Evolutionary conservation across 2,329 filamentous ascomycete genomes (phyloP), one percentile per base, ranked within the genome.

Genomic region (Cordyceps tenuipes): DNA sequence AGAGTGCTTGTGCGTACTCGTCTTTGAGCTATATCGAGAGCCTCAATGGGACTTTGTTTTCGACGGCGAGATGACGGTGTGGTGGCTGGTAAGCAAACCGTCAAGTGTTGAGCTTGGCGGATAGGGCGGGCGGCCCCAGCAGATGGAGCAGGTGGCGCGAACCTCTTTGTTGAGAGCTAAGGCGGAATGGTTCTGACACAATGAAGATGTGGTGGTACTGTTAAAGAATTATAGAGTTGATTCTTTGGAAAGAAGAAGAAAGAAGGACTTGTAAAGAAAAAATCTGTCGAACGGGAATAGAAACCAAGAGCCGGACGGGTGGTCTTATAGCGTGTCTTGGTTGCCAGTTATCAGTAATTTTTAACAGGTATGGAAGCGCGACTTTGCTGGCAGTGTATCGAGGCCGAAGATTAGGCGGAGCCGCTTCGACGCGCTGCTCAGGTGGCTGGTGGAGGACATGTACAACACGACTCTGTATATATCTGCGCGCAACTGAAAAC

Each of bases 81-180:
- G 44, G 52, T 56, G 54, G 47, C 23, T 34, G 57, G 36, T 63
- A 67, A 69, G 65, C 67, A 68, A 69, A 65, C 64, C 64, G 67
- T 68, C 61, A 66, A 66, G 65, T 65, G 61, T 62, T 51, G 52
- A 60, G 49, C 47, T 53, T 26, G 39, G 51, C 34, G 36, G 34
- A 56, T 52, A 56, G 46, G 59, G 59, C 29, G 51, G 59, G 59
- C 29, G 51, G 51, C 56, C 31, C 59, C 36, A 36, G 50, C 26
- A 23, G 23, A 23, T 23, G 21, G 50, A 51, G n/a, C 31, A 26
- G 43, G 5, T 43, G 49, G 57, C 57, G 50, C 41, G 51, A n/a
- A 21, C 41, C 39, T 57, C 47, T 52, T 51, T 57, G 36, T 55
- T 47, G 39, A 34, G 29, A 49, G 43, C 34, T 29, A 13, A 13